Base-by-base conservation (phyloP, 805 yeast species). In the Spathaspora gorwiae region DNA sequence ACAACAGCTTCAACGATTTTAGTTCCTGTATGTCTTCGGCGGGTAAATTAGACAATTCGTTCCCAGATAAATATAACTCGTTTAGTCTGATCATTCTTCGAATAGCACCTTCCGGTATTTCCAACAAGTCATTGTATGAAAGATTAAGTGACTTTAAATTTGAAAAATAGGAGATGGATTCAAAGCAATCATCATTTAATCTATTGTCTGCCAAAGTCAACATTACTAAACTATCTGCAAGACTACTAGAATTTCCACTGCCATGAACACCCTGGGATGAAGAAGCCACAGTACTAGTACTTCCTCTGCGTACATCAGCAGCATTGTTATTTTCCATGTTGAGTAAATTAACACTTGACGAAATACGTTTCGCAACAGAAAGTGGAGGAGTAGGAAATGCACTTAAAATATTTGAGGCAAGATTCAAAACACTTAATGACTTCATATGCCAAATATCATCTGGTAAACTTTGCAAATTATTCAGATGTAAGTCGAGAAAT, bases 131-230 rank as follows among this genome's bases (percentile, higher is more conserved):
- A 57, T 94, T 94, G 62, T 92, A 92, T 0, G 96, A 80, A 45
- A 94, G 62, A 54, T 92, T 90, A 53, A 94, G 69, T 1, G 75
- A 61, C 47, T 76, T 78, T 51, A 94, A 64, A 41, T 81, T 78
- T 1, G 68, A 59, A 50, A 87, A 75, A 40, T 75, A 65, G 6
- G 87, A 76, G 30, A 94, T 68, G 3, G 79, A 72, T 44, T 84
- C 84, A 64, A 90, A 83, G 48, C 83, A 79, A 6, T 84, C 84
- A 57, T 92, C 97, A 26, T 75, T 77, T 31, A 94, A 73, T 50
- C 89, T 82, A 61, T 94, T 94, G 59, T 92, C 98, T 11, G 94
- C 86, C 35, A 89, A 69, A 35, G 81, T 76, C 34, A 94, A 74
- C 24, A 71, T 66, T 45, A 75, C 62, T 47, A 90, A 67, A 29